These are phyloP conservation scores for Penicillium robsamsonii DNA, from an alignment of 495 filamentous ascomycete genomes.

Conservation along the genomic window DNA sequence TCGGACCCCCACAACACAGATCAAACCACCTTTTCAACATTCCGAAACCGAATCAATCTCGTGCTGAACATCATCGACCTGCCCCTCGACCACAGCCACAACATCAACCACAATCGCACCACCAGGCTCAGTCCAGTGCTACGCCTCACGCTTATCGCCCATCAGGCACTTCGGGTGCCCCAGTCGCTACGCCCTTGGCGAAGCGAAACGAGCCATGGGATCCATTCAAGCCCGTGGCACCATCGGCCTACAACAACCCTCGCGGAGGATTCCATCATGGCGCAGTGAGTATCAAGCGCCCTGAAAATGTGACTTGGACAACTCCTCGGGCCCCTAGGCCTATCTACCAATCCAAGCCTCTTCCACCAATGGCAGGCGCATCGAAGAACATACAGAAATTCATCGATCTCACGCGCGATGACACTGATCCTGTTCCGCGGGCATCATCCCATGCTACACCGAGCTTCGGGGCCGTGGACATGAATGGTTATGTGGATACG, in stretches of 20 bases:
- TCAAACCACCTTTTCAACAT: conserved; percentile 52
- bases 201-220: conserved; percentile 36
- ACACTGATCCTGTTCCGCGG: conserved; percentile 16
- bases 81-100: conserved; percentile 21
- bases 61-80: conserved; percentile 50
- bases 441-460: background rate
- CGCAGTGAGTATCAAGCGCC: conserved; percentile 46
- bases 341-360: conserved; percentile 44
- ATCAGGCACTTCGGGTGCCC: conserved; percentile 16
- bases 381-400: conserved; percentile 43
- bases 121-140: conserved; percentile 17
- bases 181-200: conserved; percentile 21
- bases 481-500: conserved; percentile 70
- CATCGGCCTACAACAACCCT: conserved; percentile 40
- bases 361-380: conserved; percentile 29
- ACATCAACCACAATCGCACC: conserved; percentile 14
- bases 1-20: conserved; percentile 44
- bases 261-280: conserved; percentile 28
- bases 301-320: conserved; percentile 41
- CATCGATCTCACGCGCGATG: conserved; percentile 45
- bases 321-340: conserved; percentile 41
- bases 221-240: conserved; percentile 45
- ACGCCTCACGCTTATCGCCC: conserved; percentile 23
- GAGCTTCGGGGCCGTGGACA: conserved; percentile 50
- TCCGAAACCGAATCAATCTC: conserved; percentile 46